Percentiles rank a stretch among this genome's conserved stretches.
Evolutionary conservation across 163 green algal genomes (phyloP).

Genomic region (Chlamydomonas reinhardtii): DNA sequence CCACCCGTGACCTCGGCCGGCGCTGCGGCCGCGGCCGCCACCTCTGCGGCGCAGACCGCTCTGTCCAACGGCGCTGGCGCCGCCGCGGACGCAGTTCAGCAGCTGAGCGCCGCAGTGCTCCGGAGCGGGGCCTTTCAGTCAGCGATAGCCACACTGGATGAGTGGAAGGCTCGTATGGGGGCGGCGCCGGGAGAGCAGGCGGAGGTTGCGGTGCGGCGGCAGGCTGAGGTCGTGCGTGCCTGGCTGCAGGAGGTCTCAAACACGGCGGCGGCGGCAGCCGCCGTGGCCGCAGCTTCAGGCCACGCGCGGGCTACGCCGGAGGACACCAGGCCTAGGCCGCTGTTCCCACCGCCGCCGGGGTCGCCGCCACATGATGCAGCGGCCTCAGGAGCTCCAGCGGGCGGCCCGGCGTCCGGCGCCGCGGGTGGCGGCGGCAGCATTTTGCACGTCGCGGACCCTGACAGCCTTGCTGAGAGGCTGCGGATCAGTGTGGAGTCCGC

Average conservation of each 20-base stretch:
- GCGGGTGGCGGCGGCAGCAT: too few relatives aligned
- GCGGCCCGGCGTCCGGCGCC: too few relatives aligned
- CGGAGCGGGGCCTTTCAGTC: slow-evolving; percentile 1
- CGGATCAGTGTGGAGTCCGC: neutral
- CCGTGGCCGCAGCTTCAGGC: neutral
- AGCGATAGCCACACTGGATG: slow-evolving; percentile 4
- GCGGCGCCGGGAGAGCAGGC: slow-evolving; percentile 19
- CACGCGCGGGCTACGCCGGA: too few relatives aligned
- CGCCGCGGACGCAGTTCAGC: neutral
- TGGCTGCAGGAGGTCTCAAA: slow-evolving; percentile 36
- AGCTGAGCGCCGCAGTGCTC: slow-evolving; percentile 31
- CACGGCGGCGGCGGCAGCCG: too few relatives aligned
- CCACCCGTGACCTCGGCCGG: neutral
- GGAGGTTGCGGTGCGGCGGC: slow-evolving; percentile 11
- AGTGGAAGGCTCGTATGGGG: slow-evolving; percentile 13
- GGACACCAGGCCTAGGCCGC: neutral
- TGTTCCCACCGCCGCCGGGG: too few relatives aligned
- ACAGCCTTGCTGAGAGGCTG: slow-evolving; percentile 1
- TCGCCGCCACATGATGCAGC: too few relatives aligned
- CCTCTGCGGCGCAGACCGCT: neutral
- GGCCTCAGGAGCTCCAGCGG: too few relatives aligned
- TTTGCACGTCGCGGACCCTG: too few relatives aligned
- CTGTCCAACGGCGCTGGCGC: too few relatives aligned
- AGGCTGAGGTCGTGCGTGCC: slow-evolving; percentile 16
- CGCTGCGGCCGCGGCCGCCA: neutral